These are phyloP conservation scores for Phialophora macrospora DNA, from an alignment of 2,329 filamentous ascomycete species.

Conservation along the genomic window DNA sequence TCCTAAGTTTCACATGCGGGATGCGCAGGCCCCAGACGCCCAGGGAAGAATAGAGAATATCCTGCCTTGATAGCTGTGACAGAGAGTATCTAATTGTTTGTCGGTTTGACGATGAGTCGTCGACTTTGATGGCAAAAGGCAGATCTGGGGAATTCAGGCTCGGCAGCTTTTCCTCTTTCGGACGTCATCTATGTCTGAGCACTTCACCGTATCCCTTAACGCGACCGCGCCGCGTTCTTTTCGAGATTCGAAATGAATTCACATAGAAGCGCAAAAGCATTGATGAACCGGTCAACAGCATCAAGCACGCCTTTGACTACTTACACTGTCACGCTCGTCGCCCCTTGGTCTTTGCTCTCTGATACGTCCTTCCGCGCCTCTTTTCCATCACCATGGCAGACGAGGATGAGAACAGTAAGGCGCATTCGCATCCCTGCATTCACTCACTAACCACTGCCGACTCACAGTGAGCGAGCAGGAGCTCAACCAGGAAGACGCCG, in stretches of 20 bases:
- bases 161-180: neutral
- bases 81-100: slow-evolving; percentile 3
- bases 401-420: slow-evolving; percentile 40
- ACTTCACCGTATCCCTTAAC: slow-evolving; percentile 10
- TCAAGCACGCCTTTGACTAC: neutral
- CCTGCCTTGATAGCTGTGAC: neutral
- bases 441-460: slow-evolving; percentile 16
- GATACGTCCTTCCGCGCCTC: neutral
- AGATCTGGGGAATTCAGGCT: neutral
- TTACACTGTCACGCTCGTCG: neutral
- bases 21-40: neutral
- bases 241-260: neutral
- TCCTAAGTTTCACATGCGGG: slow-evolving; percentile 6
- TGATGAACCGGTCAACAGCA: neutral
- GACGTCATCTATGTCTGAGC: neutral
- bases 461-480: slow-evolving; percentile 53
- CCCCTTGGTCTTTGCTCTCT: neutral
- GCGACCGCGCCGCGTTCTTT: slow-evolving; percentile 11
- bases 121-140: neutral
- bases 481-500: slow-evolving; percentile 81
- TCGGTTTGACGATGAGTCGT: slow-evolving; percentile 3
- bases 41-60: neutral
- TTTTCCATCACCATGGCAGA: slow-evolving; percentile 36
- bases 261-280: neutral
- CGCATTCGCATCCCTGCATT: slow-evolving; percentile 10